phyloP scores from a whole-genome alignment of 495 filamentous ascomycete species.

The Neurospora sp. region DNA sequence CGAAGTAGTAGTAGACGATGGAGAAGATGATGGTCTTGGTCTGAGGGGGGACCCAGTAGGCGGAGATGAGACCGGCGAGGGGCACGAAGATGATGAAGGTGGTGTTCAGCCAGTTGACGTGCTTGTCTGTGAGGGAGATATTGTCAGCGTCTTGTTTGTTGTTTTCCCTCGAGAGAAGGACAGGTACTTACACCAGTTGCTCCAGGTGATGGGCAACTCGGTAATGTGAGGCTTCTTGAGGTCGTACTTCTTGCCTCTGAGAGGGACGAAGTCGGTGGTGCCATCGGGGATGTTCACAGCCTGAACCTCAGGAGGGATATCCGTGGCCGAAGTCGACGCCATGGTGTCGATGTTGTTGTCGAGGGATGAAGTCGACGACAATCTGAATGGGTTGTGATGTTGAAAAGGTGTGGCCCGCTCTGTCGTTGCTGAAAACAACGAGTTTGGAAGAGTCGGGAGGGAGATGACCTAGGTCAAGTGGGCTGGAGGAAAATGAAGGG shows the following conservation, averaged over 20 bases:
- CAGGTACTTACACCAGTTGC: conserved; percentile 55
- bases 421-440: neutral
- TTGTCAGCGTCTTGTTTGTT: neutral
- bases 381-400: neutral
- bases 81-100: conserved; percentile 81
- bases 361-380: neutral
- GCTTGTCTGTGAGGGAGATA: conserved; percentile 48
- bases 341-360: conserved; percentile 18
- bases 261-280: conserved; percentile 38
- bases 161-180: too few relatives aligned
- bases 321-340: conserved; percentile 32
- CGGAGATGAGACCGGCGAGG: conserved; percentile 59
- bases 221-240: conserved; percentile 42
- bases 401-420: neutral
- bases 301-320: conserved; percentile 13
- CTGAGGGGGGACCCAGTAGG: conserved; percentile 73
- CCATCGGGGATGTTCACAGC: conserved; percentile 36
- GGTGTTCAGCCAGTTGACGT: conserved; percentile 93
- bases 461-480: neutral
- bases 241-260: conserved; percentile 36
- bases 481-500: neutral
- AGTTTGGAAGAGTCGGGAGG: neutral
- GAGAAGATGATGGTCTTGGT: conserved; percentile 72
- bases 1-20: conserved; percentile 84
- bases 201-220: conserved; percentile 59